Evolutionary conservation across 129 eudicot species (phyloP).

Genomic region (Saussurea involucrata): DNA sequence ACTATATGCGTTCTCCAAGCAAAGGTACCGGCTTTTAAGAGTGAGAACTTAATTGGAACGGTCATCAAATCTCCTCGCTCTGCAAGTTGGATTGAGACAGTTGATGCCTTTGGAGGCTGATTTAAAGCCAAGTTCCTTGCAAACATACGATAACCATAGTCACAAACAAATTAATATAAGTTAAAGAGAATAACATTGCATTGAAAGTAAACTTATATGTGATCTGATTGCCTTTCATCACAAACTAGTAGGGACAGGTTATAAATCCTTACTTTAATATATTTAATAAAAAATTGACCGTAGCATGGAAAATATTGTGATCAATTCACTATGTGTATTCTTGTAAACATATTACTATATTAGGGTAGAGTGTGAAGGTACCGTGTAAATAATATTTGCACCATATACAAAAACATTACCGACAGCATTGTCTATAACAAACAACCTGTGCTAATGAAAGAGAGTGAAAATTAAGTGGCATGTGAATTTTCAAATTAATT

Average conservation of each 20-base stretch:
- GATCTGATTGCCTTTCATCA: slow-evolving; percentile 1
- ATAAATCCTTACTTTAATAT: background rate
- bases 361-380: slow-evolving; percentile 8
- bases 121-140: slow-evolving; percentile 60
- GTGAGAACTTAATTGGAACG: slow-evolving; percentile 60
- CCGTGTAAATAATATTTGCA: background rate
- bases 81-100: slow-evolving; percentile 58
- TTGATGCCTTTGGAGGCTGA: slow-evolving; percentile 62
- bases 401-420: background rate
- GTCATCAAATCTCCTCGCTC: slow-evolving; percentile 52
- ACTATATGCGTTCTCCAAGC: slow-evolving; percentile 89
- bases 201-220: background rate
- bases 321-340: background rate
- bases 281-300: background rate
- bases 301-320: background rate
- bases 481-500: background rate
- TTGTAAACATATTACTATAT: background rate
- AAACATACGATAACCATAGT: slow-evolving; percentile 15
- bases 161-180: background rate
- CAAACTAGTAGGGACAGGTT: slow-evolving; percentile 5
- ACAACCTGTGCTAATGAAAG: background rate
- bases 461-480: background rate
- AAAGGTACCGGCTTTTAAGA: slow-evolving; percentile 48
- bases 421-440: background rate
- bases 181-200: background rate